Evolutionary conservation across 257 asterid genomes (phyloP).

Genomic region (Osmanthus fragrans): DNA sequence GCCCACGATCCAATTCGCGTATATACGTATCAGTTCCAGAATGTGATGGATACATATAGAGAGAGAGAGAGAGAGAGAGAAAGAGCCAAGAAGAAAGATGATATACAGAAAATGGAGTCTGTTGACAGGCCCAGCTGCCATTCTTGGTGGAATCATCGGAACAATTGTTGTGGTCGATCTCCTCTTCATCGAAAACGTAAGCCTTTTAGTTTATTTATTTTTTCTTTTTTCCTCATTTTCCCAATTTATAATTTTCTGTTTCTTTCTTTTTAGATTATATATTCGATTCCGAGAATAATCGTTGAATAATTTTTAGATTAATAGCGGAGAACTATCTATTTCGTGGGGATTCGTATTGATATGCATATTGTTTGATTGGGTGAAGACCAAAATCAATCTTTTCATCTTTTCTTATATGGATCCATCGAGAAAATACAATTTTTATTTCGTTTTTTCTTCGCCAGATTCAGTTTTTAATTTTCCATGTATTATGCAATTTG

Average conservation of each 20-base stretch:
- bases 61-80: not conserved
- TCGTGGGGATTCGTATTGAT: not conserved
- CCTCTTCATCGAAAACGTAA: slow-evolving; percentile 64
- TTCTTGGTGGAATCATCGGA: slow-evolving; percentile 61
- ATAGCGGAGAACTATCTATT: not conserved
- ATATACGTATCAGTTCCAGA: not conserved
- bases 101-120: slow-evolving; percentile 82
- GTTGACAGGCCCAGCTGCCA: slow-evolving; percentile 65
- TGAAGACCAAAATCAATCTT: not conserved
- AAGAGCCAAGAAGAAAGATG: slow-evolving; percentile 36
- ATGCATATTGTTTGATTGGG: not conserved
- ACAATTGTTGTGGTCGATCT: slow-evolving; percentile 61
- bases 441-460: not conserved
- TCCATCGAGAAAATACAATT: not conserved
- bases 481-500: not conserved
- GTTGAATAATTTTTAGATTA: not conserved
- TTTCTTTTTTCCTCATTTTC: not conserved
- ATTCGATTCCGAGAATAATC: not conserved
- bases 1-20: slow-evolving; percentile 6
- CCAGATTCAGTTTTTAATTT: not conserved
- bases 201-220: not conserved
- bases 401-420: not conserved
- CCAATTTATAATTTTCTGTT: not conserved
- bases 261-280: not conserved
- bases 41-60: not conserved